Percentiles rank a stretch among this genome's conserved stretches.
These are phyloP conservation scores for Rhodomyrtus tomentosa DNA, from an alignment of 345 rosid species.

Conservation along the genomic window DNA sequence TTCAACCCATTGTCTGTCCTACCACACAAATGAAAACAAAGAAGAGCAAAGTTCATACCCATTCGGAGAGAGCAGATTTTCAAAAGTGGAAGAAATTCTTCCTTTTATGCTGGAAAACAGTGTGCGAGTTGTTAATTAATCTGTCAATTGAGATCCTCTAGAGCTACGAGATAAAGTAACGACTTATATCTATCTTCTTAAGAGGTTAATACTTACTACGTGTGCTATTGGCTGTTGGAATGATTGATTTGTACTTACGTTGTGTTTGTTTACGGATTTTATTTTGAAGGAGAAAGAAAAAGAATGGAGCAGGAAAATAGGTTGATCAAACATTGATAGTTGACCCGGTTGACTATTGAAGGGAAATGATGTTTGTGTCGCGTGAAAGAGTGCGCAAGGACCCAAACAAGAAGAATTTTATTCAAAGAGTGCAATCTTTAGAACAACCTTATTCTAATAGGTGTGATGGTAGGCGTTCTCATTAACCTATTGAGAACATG, in stretches of 20 bases:
- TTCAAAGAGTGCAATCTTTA: background rate
- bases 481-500: background rate
- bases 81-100: too few species aligned
- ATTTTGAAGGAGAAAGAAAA: background rate
- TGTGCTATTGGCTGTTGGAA: too few species aligned
- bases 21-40: too few species aligned
- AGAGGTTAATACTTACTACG: too few species aligned
- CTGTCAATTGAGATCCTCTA: too few species aligned
- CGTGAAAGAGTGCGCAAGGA: background rate
- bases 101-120: too few species aligned
- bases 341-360: background rate
- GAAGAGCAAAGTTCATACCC: background rate
- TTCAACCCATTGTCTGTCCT: too few species aligned
- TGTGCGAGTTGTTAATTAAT: too few species aligned
- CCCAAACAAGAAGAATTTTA: background rate
- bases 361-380: background rate
- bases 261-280: background rate
- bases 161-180: background rate
- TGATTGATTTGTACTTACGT: too few species aligned
- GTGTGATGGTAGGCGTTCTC: background rate
- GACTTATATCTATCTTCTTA: too few species aligned
- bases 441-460: background rate
- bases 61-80: too few species aligned
- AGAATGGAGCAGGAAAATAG: background rate
- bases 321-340: background rate